Evolutionary conservation across 345 rosid genomes (phyloP).

Genomic region (Salix exigua): DNA sequence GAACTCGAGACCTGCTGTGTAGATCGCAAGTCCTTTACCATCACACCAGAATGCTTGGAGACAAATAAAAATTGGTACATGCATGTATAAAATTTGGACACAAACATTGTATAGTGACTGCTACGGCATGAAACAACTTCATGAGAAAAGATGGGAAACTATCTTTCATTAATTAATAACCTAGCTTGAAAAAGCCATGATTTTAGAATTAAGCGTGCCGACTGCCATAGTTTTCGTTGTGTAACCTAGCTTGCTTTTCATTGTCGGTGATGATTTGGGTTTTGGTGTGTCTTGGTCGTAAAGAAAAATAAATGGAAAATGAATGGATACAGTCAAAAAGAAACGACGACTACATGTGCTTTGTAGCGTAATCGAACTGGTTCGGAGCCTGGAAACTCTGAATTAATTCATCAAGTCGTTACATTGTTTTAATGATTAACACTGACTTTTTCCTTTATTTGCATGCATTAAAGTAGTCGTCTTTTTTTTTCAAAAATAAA

Average conservation of each 20-base stretch:
- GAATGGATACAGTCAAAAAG: conserved; percentile 10
- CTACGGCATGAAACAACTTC: too few relatives aligned
- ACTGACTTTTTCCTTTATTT: not conserved
- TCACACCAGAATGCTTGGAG: rapidly evolving
- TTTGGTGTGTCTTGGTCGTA: not conserved
- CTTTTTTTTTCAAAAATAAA: too few relatives aligned
- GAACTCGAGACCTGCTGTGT: too few relatives aligned
- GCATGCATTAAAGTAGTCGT: too few relatives aligned
- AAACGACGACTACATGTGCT: not conserved
- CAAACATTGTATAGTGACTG: too few relatives aligned
- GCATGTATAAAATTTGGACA: not conserved
- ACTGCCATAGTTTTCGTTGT: not conserved
- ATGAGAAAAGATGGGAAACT: too few relatives aligned
- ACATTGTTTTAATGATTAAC: not conserved
- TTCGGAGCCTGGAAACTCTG: conserved; percentile 9
- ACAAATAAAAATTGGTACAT: not conserved
- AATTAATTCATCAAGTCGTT: not conserved
- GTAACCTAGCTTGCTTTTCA: not conserved
- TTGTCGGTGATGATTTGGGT: not conserved
- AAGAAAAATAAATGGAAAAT: not conserved
- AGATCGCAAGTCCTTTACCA: too few relatives aligned
- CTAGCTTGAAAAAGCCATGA: not conserved
- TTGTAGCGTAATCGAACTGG: not conserved
- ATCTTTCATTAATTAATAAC: too few relatives aligned
- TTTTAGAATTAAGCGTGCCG: not conserved